Evolutionary conservation across 768 basidiomycete genomes (phyloP).

Genomic region (Terana coerulea): DNA sequence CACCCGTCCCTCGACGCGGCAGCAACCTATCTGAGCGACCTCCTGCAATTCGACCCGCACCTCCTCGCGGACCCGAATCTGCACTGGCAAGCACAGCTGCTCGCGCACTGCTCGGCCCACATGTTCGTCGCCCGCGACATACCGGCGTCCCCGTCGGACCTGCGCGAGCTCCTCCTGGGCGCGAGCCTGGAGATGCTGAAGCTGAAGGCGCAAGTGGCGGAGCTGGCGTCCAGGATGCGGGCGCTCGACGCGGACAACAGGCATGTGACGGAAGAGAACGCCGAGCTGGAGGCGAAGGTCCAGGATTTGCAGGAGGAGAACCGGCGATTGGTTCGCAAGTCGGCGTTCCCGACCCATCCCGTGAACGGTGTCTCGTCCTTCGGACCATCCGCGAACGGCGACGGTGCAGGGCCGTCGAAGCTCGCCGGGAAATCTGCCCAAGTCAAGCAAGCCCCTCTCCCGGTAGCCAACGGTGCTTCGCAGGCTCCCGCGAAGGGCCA

Average conservation of each 20-base stretch:
- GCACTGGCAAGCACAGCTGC: slow-evolving; percentile 64
- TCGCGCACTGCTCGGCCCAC: slow-evolving; percentile 58
- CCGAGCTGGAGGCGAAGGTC: slow-evolving; percentile 1
- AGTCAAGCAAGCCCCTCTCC: too few species aligned
- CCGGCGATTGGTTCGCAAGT: background rate
- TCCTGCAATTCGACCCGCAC: slow-evolving; percentile 46
- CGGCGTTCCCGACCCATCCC: background rate
- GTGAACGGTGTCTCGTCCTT: background rate
- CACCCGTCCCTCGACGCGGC: slow-evolving; percentile 41
- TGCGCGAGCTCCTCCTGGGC: slow-evolving; percentile 38
- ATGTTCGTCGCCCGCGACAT: slow-evolving; percentile 38
- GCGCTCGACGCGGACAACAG: slow-evolving; percentile 19
- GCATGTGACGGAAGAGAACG: slow-evolving; percentile 1
- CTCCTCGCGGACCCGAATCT: slow-evolving; percentile 40
- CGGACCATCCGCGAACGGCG: background rate
- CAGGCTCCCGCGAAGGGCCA: slow-evolving; percentile 7
- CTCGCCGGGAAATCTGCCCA: background rate
- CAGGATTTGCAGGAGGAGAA: slow-evolving; percentile 10
- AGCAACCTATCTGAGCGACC: slow-evolving; percentile 40
- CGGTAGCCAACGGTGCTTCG: background rate
- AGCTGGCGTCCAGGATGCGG: slow-evolving; percentile 31
- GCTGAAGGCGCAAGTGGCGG: slow-evolving; percentile 10
- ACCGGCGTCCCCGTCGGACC: slow-evolving; percentile 17
- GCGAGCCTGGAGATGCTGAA: slow-evolving; percentile 43
- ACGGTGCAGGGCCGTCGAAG: background rate